Percentiles rank a stretch among this genome's conserved stretches.
Conservation (phyloP, 306 rosid species). For the Malus fusca region DNA sequence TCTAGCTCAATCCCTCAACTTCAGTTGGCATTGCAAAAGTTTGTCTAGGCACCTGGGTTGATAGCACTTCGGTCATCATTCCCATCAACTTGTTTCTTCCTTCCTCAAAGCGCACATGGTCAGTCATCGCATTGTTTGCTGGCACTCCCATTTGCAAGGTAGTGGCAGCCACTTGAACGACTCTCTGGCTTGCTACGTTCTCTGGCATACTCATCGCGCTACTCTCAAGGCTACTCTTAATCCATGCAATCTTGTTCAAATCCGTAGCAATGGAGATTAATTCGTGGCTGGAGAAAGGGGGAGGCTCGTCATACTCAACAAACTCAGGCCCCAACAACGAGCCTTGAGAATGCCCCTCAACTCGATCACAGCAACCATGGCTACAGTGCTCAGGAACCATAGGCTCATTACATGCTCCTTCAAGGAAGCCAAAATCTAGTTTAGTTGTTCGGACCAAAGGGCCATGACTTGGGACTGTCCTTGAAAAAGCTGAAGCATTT, state of each 20-base stretch:
- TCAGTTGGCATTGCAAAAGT: conserved; percentile 44
- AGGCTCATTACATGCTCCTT: conserved; percentile 34
- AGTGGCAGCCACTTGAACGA: conserved; percentile 18
- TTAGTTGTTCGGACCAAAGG: conserved; percentile 41
- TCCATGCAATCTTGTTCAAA: conserved; percentile 66
- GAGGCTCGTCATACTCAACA: conserved; percentile 49
- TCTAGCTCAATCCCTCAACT: conserved; percentile 44
- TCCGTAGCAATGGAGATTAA: conserved; percentile 56
- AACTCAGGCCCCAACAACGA: conserved; percentile 72
- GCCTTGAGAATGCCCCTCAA: conserved; percentile 14
- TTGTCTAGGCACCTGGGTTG: conserved; percentile 45
- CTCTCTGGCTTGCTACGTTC: conserved; percentile 20
- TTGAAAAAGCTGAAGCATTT: conserved; percentile 17
- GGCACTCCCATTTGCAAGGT: conserved; percentile 18
- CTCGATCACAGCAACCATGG: conserved; percentile 47
- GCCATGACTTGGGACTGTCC: conserved; percentile 29
- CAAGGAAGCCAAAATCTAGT: conserved; percentile 32
- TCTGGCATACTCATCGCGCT: conserved; percentile 19
- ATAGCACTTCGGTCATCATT: conserved; percentile 36
- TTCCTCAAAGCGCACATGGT: conserved; percentile 28
- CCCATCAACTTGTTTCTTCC: conserved; percentile 42
- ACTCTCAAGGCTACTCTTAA: conserved; percentile 62
- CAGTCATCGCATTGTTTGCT: conserved; percentile 19
- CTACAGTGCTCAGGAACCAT: conserved; percentile 51
- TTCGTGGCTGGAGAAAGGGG: conserved; percentile 50